phyloP scores from a whole-genome alignment of 495 filamentous ascomycete genomes.

The Penicillium argentinense region DNA sequence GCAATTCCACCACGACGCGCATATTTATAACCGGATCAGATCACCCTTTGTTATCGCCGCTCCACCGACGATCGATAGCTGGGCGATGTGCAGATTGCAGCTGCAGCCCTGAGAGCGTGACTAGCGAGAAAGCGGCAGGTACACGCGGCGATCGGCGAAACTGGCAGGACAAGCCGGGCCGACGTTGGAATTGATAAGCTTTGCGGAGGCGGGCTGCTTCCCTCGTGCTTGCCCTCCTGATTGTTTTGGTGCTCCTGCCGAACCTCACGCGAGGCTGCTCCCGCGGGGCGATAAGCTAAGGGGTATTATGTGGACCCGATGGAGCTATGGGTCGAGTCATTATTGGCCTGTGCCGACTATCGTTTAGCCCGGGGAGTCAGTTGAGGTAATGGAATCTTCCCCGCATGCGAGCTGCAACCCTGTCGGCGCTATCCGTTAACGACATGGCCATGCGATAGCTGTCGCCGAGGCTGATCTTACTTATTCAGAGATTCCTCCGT shows the following conservation, averaged over 20 bases:
- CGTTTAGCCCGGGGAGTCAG: background rate
- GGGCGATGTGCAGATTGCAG: background rate
- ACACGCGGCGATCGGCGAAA: conserved; percentile 21
- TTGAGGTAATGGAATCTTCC: conserved; percentile 11
- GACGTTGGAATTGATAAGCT: conserved; percentile 8
- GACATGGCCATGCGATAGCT: conserved; percentile 10
- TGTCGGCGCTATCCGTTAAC: conserved; percentile 17
- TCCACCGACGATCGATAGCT: conserved; percentile 2
- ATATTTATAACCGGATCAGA: no score
- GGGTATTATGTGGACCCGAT: background rate
- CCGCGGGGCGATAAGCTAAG: conserved; percentile 2
- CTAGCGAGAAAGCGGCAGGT: conserved; percentile 18
- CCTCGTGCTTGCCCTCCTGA: no score
- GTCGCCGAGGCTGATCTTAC: background rate
- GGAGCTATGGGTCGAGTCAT: background rate
- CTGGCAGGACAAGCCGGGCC: conserved; percentile 16
- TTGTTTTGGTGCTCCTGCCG: no score
- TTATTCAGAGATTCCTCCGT: background rate
- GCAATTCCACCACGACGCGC: background rate
- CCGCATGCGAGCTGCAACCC: conserved; percentile 17
- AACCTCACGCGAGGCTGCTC: no score
- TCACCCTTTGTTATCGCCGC: conserved; percentile 1
- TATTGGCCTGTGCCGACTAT: background rate
- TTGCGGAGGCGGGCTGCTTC: no score
- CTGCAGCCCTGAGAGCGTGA: background rate